Conservation (phyloP, 2,329 filamentous ascomycete genomes). For the Colletotrichum phormii region DNA sequence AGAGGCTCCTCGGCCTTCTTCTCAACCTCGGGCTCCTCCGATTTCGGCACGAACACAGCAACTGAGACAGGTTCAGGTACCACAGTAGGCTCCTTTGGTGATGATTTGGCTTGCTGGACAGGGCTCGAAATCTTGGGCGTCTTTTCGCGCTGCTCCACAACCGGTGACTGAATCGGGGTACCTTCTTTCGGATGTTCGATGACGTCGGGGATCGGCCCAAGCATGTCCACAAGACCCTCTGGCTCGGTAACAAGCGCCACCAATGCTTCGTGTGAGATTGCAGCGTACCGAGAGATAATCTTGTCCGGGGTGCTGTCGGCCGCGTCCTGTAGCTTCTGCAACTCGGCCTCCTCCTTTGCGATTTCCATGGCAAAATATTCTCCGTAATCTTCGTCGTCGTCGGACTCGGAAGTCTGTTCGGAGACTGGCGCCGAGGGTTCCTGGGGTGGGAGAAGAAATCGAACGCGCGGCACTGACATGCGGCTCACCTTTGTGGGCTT, state of each 20-base stretch:
- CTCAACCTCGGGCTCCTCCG: neutral
- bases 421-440: slow-evolving; percentile 43
- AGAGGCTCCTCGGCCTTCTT: slow-evolving; percentile 15
- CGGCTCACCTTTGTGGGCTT: slow-evolving; percentile 40
- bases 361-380: slow-evolving; percentile 67
- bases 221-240: slow-evolving; percentile 56
- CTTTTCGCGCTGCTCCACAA: slow-evolving; percentile 27
- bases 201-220: slow-evolving; percentile 53
- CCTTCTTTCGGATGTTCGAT: slow-evolving; percentile 36
- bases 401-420: slow-evolving; percentile 62
- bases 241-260: slow-evolving; percentile 58
- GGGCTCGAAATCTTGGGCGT: slow-evolving; percentile 13
- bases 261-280: slow-evolving; percentile 61
- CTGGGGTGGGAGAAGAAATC: slow-evolving; percentile 55
- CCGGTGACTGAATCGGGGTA: slow-evolving; percentile 9
- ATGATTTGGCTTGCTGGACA: slow-evolving; percentile 15
- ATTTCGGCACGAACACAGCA: neutral
- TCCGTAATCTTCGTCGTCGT: slow-evolving; percentile 69
- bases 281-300: slow-evolving; percentile 59
- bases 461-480: slow-evolving; percentile 47
- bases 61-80: neutral
- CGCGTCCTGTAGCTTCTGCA: slow-evolving; percentile 58
- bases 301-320: slow-evolving; percentile 52
- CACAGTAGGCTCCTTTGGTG: neutral
- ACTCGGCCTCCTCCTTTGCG: slow-evolving; percentile 60